Evolutionary conservation across 2,329 filamentous ascomycete species (phyloP), one percentile per base, ranked within the genome.

Genomic region (Calonectria henricotiae): DNA sequence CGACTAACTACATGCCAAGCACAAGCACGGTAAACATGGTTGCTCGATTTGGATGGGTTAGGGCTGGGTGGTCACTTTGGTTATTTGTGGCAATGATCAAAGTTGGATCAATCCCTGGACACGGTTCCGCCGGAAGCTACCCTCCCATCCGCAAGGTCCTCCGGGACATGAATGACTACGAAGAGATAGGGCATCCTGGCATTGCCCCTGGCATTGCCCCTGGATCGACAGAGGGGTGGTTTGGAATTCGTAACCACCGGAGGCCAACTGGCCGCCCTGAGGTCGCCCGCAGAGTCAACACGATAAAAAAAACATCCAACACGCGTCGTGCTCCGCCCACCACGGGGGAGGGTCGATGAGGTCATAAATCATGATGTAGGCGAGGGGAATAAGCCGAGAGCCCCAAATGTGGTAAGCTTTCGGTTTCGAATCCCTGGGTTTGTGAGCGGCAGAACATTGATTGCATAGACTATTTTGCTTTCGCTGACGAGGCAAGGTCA

Each of bases 291-390:
- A 35, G 37, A 46, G 51, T 54, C 25, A 37, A 30, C 43, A 27
- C 37, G 47, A 49, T 41, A 46, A 20, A 64, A 46, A 20, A 64
- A 47, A 63, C 47, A 43, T 63, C 46, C 55, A 60, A 51, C 54
- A 60, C 30, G 23, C 44, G n/a, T 55, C 46, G 54, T 51, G 27
- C 37, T 54, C 30, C 51, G 58, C 35, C 51, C 25, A 37, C 49
- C 32, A 60, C 49, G 20, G 51, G 58, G 43, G 62, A 55, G 58
- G 51, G 54, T 58, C 63, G 54, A 71, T 67, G 65, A 75, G 63
- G 65, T 63, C 69, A 63, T 70, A 62, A 62, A 54, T 32, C 6
- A 32, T 60, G 39, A 41, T 49, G 35, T 13, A 58, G 41, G 47
- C 43, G 51, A 65, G 37, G 41, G 27, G 58, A 63, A 54, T 61